Evolutionary conservation across 108 stramenopile genomes (phyloP).

Genomic region (Nannochloropsis granulata): DNA sequence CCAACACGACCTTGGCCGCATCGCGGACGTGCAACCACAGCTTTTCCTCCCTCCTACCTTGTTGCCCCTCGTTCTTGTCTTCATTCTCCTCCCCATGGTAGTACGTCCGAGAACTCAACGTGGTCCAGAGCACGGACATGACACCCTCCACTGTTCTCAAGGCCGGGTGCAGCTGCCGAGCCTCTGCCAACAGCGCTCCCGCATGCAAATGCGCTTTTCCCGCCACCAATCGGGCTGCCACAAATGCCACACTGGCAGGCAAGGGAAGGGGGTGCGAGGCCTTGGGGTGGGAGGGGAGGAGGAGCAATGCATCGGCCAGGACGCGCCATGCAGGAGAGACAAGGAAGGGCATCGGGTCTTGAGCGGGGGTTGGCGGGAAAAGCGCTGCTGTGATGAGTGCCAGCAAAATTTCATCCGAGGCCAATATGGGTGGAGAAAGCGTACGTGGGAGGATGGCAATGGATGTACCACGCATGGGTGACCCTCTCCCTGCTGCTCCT

Average conservation of each 20-base stretch:
- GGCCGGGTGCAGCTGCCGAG: neutral
- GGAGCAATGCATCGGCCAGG: neutral
- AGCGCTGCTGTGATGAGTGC: neutral
- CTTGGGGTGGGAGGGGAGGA: neutral
- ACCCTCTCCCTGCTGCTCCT: neutral
- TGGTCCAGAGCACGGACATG: neutral
- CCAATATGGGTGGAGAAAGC: neutral
- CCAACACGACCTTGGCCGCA: neutral
- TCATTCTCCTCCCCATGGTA: neutral
- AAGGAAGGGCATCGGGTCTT: neutral
- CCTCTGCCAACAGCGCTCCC: neutral
- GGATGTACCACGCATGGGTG: neutral
- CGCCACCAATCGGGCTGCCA: neutral
- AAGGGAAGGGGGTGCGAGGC: neutral
- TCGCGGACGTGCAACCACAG: neutral
- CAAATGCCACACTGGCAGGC: neutral
- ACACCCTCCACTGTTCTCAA: neutral
- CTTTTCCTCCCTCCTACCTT: neutral
- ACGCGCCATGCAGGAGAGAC: neutral
- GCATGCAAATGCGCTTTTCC: neutral
- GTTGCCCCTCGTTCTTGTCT: neutral
- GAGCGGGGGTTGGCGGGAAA: neutral
- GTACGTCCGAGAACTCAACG: neutral
- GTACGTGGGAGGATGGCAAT: neutral
- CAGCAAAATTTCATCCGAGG: neutral